Conservation (phyloP, 2,329 filamentous ascomycete genomes). For the Talaromyces sp. region DNA sequence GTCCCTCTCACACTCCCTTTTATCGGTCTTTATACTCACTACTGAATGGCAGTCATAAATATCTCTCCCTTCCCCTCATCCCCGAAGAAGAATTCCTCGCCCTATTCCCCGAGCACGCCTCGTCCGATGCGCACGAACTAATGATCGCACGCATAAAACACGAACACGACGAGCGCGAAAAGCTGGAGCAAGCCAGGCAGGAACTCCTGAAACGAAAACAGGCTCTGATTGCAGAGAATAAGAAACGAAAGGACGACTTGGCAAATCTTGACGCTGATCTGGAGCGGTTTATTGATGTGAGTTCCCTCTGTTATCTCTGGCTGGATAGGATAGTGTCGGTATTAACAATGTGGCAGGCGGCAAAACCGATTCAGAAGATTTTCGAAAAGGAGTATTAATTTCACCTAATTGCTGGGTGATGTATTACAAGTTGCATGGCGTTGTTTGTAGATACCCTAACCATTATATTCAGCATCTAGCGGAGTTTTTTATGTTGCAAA, state of each 20-base stretch:
- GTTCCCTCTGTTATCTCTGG: slow-evolving; percentile 30
- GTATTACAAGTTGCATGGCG: slow-evolving; percentile 6
- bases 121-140: slow-evolving; percentile 70
- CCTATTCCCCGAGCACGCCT: slow-evolving; percentile 69
- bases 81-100: slow-evolving; percentile 75
- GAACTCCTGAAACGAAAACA: slow-evolving; percentile 71
- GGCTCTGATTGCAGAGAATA: slow-evolving; percentile 71
- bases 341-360: slow-evolving; percentile 55
- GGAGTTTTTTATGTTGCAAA: neutral
- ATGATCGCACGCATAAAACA: slow-evolving; percentile 91
- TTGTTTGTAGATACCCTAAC: slow-evolving; percentile 4
- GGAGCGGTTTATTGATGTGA: slow-evolving; percentile 87
- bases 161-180: slow-evolving; percentile 78
- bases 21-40: neutral
- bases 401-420: neutral
- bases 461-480: neutral
- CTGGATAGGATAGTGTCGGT: neutral
- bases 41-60: slow-evolving; percentile 60
- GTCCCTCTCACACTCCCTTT: slow-evolving; percentile 36
- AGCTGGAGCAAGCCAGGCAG: slow-evolving; percentile 78
- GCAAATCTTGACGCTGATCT: slow-evolving; percentile 87
- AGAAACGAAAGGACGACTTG: slow-evolving; percentile 88
- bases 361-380: slow-evolving; percentile 80
- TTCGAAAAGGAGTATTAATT: slow-evolving; percentile 67
- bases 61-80: slow-evolving; percentile 81